Conservation (phyloP, 2,329 filamentous ascomycete species). For the Drechslerella stenobrocha region DNA sequence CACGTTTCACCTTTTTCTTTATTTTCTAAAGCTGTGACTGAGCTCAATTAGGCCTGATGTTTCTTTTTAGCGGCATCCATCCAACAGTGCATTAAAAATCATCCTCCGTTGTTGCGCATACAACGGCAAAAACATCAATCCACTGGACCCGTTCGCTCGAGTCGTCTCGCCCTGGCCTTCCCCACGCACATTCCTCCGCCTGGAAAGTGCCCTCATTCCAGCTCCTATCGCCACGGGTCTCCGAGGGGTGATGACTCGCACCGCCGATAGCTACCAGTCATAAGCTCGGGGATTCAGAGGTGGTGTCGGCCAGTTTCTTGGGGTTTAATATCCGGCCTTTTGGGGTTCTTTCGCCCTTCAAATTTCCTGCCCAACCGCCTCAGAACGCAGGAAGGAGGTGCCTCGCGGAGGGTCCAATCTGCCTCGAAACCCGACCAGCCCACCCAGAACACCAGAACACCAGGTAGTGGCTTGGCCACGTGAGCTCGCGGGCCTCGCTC, state of each 20-base stretch:
- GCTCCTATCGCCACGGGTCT: slow-evolving; percentile 13
- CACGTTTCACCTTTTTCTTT: slow-evolving; percentile 11
- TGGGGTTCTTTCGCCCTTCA: slow-evolving; percentile 12
- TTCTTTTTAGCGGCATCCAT: slow-evolving; percentile 30
- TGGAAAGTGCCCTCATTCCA: slow-evolving; percentile 10
- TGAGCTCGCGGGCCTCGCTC: slow-evolving; percentile 37
- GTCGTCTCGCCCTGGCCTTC: slow-evolving; percentile 13
- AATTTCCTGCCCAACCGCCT: slow-evolving; percentile 26
- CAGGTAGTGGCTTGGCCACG: slow-evolving; percentile 38
- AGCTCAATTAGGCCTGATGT: slow-evolving; percentile 40
- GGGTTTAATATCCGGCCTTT: slow-evolving; percentile 17
- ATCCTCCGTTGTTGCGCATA: slow-evolving; percentile 35
- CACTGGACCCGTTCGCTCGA: slow-evolving; percentile 11
- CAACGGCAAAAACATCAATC: slow-evolving; percentile 13
- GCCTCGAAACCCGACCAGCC: slow-evolving; percentile 19
- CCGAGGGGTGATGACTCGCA: slow-evolving; percentile 31
- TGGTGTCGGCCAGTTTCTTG: background rate
- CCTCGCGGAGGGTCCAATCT: slow-evolving; percentile 20
- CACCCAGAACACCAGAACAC: slow-evolving; percentile 18
- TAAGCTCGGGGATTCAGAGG: slow-evolving; percentile 35
- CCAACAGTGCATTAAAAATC: slow-evolving; percentile 19
- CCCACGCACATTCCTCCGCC: slow-evolving; percentile 22
- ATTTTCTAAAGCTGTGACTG: slow-evolving; percentile 25
- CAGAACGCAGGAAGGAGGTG: slow-evolving; percentile 37
- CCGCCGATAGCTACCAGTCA: slow-evolving; percentile 19